These are phyloP conservation scores for Teunomyces cretensis DNA, from an alignment of 805 yeast genomes.

Conservation along the genomic window DNA sequence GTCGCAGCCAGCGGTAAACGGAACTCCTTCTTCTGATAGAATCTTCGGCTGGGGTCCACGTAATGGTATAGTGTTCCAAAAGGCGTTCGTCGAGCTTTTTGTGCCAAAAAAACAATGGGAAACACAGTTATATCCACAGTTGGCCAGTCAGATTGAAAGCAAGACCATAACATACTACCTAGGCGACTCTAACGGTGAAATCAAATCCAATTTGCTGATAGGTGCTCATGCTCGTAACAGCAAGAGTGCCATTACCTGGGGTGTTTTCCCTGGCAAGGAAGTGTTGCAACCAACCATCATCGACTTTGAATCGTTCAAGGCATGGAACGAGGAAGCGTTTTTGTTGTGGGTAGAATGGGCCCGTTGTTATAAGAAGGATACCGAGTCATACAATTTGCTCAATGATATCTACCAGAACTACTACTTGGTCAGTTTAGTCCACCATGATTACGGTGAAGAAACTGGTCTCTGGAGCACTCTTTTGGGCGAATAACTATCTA, in stretches of 20 bases:
- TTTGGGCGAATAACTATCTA: constrained; percentile 30
- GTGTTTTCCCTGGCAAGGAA: constrained; percentile 89
- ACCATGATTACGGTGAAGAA: constrained; percentile 77
- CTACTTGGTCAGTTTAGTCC: constrained; percentile 79
- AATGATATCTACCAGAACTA: constrained; percentile 60
- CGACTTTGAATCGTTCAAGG: constrained; percentile 87
- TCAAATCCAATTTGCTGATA: constrained; percentile 58
- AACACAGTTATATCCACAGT: constrained; percentile 47
- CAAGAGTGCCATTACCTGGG: constrained; percentile 95
- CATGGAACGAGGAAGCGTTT: constrained; percentile 97
- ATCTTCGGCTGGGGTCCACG: constrained; percentile 98
- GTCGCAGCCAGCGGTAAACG: constrained; percentile 93
- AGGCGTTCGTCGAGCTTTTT: constrained; percentile 84
- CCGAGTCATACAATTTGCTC: constrained; percentile 60
- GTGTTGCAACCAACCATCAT: constrained; percentile 89
- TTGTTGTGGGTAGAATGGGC: constrained; percentile 92
- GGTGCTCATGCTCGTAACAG: constrained; percentile 30
- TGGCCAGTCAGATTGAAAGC: constrained; percentile 36
- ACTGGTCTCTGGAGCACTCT: constrained; percentile 75
- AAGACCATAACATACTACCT: constrained; percentile 70
- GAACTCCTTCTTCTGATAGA: constrained; percentile 72
- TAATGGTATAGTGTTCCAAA: constrained; percentile 86
- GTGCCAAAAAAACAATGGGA: constrained; percentile 75
- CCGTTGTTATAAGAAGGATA: constrained; percentile 61
- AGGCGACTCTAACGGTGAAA: constrained; percentile 60